A percentile compares a stretch with the other conserved stretches of the same genome.
These are phyloP conservation scores for Bisporella sp. DNA, from an alignment of 2,329 filamentous ascomycete species.

Conservation along the genomic window DNA sequence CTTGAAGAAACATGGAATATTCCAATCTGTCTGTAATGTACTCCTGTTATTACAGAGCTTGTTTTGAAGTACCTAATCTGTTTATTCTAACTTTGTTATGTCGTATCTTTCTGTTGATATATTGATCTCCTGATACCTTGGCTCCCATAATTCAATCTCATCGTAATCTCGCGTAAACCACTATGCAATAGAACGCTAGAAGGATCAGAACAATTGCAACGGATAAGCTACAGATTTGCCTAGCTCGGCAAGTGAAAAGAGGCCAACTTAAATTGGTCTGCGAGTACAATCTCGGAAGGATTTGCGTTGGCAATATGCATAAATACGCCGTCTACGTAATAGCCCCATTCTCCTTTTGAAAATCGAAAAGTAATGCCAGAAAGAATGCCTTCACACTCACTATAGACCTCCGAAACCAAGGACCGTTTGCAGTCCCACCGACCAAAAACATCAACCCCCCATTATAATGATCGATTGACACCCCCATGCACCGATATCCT, in stretches of 20 bases:
- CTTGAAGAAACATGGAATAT: no score
- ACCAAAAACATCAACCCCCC: background rate
- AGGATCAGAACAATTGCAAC: background rate
- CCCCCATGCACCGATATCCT: background rate
- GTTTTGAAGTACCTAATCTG: no score
- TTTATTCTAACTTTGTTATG: no score
- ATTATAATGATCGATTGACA: background rate
- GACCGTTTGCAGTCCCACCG: background rate
- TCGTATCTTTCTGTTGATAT: background rate
- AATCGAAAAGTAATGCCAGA: background rate
- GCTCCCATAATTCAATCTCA: background rate
- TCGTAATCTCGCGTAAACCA: background rate
- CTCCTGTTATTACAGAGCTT: no score
- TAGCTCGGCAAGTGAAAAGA: background rate
- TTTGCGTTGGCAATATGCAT: background rate
- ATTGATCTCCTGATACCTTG: background rate
- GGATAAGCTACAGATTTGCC: background rate
- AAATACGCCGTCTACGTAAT: background rate
- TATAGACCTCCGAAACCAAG: conserved; percentile 1
- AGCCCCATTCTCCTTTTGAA: background rate
- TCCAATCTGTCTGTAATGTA: no score
- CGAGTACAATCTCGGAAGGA: background rate
- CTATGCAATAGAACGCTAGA: background rate
- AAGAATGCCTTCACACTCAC: background rate
- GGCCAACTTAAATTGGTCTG: background rate